Evolutionary conservation across 164 flowering plant genomes (phyloP).

Genomic region (Hamamelis virginiana): DNA sequence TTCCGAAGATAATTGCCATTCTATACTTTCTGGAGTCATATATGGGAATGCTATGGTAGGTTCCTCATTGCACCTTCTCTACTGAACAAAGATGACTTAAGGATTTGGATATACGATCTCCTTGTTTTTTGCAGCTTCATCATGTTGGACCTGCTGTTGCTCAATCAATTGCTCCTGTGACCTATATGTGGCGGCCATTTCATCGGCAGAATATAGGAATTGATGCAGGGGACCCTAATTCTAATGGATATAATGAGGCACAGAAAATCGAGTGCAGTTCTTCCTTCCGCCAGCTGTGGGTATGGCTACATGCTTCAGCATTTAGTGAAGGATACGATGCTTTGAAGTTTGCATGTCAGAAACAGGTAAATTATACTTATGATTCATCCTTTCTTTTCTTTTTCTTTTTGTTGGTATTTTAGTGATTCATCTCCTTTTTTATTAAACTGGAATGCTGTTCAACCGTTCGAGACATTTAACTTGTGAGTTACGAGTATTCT

Average conservation of each 20-base stretch:
- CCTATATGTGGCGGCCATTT: constrained; percentile 79
- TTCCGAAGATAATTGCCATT: constrained; percentile 26
- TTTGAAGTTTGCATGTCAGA: constrained; percentile 57
- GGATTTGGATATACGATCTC: background rate
- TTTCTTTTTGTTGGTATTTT: background rate
- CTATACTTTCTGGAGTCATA: constrained; percentile 47
- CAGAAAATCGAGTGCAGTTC: constrained; percentile 12
- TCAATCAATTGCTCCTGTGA: constrained; percentile 73
- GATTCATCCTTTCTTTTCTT: background rate
- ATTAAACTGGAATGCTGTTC: too few species aligned
- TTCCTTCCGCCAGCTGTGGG: constrained; percentile 67
- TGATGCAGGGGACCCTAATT: constrained; percentile 14
- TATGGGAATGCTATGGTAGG: constrained; percentile 79
- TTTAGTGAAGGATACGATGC: constrained; percentile 66
- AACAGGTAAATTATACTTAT: constrained; percentile 37
- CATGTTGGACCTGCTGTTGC: constrained; percentile 51
- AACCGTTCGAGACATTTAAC: too few species aligned
- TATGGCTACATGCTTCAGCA: constrained; percentile 87
- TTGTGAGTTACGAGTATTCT: too few species aligned
- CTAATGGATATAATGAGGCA: constrained; percentile 15
- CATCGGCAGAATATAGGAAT: constrained; percentile 5
- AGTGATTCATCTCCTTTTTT: too few species aligned
- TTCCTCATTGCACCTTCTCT: constrained; percentile 1
- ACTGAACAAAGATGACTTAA: background rate
- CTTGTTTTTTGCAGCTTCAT: constrained; percentile 58